These are phyloP conservation scores for Ophiostoma piceae DNA, from an alignment of 2,329 filamentous ascomycete species.

Conservation along the genomic window DNA sequence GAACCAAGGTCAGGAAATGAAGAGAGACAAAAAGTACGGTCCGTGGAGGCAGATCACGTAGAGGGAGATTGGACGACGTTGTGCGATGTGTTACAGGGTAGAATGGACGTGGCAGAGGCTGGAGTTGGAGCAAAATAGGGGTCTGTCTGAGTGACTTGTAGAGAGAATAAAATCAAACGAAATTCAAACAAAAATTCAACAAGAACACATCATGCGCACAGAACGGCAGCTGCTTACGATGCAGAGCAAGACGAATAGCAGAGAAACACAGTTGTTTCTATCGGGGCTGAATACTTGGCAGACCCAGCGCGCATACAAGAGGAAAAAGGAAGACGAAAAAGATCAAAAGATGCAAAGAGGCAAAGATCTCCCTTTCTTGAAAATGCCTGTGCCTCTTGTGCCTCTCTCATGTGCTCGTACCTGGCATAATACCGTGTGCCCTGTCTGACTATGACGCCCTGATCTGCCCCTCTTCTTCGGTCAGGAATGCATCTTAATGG, in stretches of 20 bases:
- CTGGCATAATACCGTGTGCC: neutral
- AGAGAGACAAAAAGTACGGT: neutral
- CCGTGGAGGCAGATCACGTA: neutral
- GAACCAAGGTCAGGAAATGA: constrained; percentile 10
- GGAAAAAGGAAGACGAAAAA: neutral
- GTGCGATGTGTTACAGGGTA: neutral
- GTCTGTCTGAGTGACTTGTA: no score
- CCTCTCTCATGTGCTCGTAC: neutral
- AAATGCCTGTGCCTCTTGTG: neutral
- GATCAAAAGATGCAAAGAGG: neutral
- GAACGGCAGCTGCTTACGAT: no score
- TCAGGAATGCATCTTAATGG: neutral
- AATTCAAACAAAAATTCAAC: no score
- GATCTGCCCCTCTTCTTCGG: neutral
- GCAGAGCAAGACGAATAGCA: neutral
- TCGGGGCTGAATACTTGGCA: constrained; percentile 3
- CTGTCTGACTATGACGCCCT: neutral
- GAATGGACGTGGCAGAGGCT: no score
- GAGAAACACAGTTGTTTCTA: neutral
- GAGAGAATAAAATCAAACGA: no score
- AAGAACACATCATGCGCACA: no score
- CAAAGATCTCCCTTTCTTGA: neutral
- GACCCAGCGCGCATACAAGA: constrained; percentile 1
- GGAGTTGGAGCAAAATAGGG: neutral
- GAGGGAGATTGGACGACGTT: neutral